Evolutionary conservation across 2,329 filamentous ascomycete species (phyloP), one percentile per base, ranked within the genome.

Genomic region (Metarhizium sp.): DNA sequence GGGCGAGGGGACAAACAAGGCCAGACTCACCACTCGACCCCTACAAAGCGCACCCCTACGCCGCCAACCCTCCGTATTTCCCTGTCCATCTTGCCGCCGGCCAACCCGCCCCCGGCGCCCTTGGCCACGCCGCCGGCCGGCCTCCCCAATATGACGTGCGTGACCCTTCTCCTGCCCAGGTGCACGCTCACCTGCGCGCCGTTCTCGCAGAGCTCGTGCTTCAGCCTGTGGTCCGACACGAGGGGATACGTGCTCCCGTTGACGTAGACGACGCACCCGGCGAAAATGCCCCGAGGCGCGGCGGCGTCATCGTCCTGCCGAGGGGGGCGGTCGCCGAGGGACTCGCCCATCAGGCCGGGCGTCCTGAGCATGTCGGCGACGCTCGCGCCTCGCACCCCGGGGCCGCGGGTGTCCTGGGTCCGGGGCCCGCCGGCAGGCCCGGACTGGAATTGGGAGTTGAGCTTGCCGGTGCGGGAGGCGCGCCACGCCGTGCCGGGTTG

Each of bases 161-260:
- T 95, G 61, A 96, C 89, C 52, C 79, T 80, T 42, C 84, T 80
- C 48, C 90, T 81, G 10, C 82, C 86, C 10, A 95, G 80, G 57
- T 84, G 78, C 40, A 90, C 79, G 3, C 88, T 86, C 61, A 90
- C 76, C 46, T 73, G 76, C 1, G 84, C 92, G 20, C 92, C 92
- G 65, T 95, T 83, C 55, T 84, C 77, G 5, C 79, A 82, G 42
- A 96, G 78, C 16, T 95, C 70, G 55, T 85, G 84, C 75, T 94
- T 95, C 56, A 96, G 79, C 67, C 82, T 87, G 73, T 95, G 88
- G 69, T 96, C 92, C 14, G 89, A 95, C 59, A 96, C 80, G 29
- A 83, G 70, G 1, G 92, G 91, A 57, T 85, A 80, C 2, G 90
- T 95, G 61, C 88, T 92, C 58, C 91, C 91, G 70, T 96, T 96